A percentile compares a stretch with the other conserved stretches of the same genome.
These are phyloP conservation scores for Leptosphaerulina australis DNA, from an alignment of 2,329 filamentous ascomycete species.

Conservation along the genomic window DNA sequence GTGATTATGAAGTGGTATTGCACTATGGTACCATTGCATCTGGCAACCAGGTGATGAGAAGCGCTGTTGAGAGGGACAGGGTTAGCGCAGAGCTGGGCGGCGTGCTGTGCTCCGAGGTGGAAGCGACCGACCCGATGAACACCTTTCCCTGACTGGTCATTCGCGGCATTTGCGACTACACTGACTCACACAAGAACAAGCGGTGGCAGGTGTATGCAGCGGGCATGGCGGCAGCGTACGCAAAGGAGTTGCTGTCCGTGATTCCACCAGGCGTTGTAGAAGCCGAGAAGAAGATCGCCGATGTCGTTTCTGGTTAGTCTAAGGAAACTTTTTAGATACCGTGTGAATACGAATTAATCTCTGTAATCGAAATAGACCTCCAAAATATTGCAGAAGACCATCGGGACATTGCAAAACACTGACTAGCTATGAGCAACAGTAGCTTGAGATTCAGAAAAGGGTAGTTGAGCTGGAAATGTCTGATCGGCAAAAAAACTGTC, in stretches of 20 bases:
- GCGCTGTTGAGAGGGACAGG: conserved; percentile 9
- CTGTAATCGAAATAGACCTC: neutral
- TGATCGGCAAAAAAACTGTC: conserved; percentile 23
- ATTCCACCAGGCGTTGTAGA: conserved; percentile 15
- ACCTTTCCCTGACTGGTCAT: neutral
- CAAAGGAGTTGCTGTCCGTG: conserved; percentile 1
- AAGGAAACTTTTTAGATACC: conserved; percentile 1
- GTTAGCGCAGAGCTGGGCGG: conserved; percentile 16
- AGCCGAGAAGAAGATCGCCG: conserved; percentile 4
- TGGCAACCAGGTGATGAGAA: conserved; percentile 10
- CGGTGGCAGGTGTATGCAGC: neutral
- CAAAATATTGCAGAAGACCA: neutral
- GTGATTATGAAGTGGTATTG: neutral
- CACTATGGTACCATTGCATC: conserved; percentile 13
- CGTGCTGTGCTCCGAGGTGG: conserved; percentile 1
- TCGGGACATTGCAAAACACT: conserved; percentile 6
- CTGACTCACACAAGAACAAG: conserved; percentile 6
- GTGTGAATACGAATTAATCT: conserved; percentile 17
- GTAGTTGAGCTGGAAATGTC: conserved; percentile 21
- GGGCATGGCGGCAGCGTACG: neutral
- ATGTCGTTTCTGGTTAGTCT: conserved; percentile 18
- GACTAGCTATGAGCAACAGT: too few relatives aligned
- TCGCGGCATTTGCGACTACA: conserved; percentile 2
- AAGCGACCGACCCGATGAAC: neutral
- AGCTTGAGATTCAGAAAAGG: conserved; percentile 22